phyloP scores from a whole-genome alignment of 352 stramenopile species.

The Phytophthora agathidicida region DNA sequence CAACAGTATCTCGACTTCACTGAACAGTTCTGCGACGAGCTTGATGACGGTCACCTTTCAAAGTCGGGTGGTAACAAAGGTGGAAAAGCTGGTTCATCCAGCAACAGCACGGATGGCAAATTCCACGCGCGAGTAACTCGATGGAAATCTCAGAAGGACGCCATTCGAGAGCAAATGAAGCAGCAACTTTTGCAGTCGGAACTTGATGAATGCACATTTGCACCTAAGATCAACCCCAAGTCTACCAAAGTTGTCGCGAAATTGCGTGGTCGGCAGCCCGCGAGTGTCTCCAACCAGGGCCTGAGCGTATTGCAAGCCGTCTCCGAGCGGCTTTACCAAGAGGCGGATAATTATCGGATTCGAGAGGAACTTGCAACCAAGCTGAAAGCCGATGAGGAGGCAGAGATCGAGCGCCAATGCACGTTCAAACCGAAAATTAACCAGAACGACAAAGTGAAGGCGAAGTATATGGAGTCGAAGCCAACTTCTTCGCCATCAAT shows the following conservation, averaged over 20 bases:
- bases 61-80: conserved; percentile 21
- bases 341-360: conserved; percentile 77
- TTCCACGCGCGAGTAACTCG: conserved; percentile 78
- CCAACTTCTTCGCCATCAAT: conserved; percentile 41
- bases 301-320: conserved; percentile 42
- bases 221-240: conserved; percentile 76
- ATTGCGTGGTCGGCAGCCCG: conserved; percentile 46
- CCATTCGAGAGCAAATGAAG: conserved; percentile 78
- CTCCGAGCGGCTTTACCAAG: conserved; percentile 78
- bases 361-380: conserved; percentile 69
- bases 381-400: conserved; percentile 74
- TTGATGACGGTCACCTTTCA: conserved; percentile 23
- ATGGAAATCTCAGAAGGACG: conserved; percentile 84
- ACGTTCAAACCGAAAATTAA: conserved; percentile 81
- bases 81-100: conserved; percentile 18
- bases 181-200: conserved; percentile 78
- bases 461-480: conserved; percentile 77
- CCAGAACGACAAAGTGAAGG: conserved; percentile 61
- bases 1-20: conserved; percentile 59
- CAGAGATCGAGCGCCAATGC: conserved; percentile 71
- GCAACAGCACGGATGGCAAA: conserved; percentile 46
- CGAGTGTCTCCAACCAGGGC: conserved; percentile 17
- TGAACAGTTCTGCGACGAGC: conserved; percentile 49
- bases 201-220: conserved; percentile 80
- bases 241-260: conserved; percentile 75